phyloP scores from a whole-genome alignment of 106 monocot genomes.

The Platanthera zijinensis region DNA sequence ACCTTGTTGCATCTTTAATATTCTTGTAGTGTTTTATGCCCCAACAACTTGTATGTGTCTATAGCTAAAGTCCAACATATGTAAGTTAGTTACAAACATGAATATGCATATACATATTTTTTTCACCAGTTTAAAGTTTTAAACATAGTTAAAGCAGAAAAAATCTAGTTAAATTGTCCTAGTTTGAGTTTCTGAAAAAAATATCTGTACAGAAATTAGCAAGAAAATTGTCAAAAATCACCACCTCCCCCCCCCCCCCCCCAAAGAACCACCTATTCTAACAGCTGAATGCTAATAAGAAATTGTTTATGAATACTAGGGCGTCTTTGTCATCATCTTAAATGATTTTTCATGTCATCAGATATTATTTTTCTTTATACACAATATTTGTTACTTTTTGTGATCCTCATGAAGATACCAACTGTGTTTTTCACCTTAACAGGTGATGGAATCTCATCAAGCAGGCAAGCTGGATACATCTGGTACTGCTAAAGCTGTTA shows the following conservation, averaged over 20 bases:
- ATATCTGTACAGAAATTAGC: too few relatives aligned
- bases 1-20: not conserved
- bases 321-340: not conserved
- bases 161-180: not conserved
- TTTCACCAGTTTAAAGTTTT: not conserved
- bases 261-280: not conserved
- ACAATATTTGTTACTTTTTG: not conserved
- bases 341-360: not conserved
- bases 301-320: not conserved
- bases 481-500: constrained; percentile 81
- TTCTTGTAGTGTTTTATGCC: too few relatives aligned
- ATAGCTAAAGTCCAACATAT: too few relatives aligned
- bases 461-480: constrained; percentile 75
- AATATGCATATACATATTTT: not conserved
- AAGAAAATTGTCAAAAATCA: too few relatives aligned
- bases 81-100: too few relatives aligned
- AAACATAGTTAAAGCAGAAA: not conserved
- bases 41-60: too few relatives aligned
- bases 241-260: too few relatives aligned
- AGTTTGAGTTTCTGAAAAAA: not conserved
- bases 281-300: not conserved
- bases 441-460: constrained; percentile 98
- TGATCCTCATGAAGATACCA: not conserved
- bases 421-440: constrained; percentile 4
- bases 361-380: not conserved